Conservation (phyloP, 2,329 filamentous ascomycete genomes). For the Xylaria sp. region DNA sequence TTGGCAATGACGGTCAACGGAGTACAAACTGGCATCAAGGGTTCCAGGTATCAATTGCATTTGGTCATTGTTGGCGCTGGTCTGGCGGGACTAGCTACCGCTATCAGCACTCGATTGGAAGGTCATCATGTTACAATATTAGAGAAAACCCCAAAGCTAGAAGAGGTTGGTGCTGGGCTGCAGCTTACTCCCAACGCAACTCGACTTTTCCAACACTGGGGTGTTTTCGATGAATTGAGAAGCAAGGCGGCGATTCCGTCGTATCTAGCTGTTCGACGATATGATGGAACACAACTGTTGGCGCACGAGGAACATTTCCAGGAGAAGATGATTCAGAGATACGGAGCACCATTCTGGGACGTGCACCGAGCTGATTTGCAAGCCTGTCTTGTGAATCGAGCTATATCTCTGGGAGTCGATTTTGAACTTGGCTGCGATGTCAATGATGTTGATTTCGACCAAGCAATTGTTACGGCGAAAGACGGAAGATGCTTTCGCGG, state of each 20-base stretch:
- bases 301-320: conserved; percentile 36
- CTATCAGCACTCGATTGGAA: conserved; percentile 37
- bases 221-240: conserved; percentile 36
- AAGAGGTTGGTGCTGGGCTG: conserved; percentile 30
- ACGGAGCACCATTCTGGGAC: conserved; percentile 55
- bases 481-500: conserved; percentile 50
- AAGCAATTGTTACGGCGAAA: conserved; percentile 53
- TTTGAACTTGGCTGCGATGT: conserved; percentile 36
- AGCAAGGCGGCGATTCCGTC: conserved; percentile 33
- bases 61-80: conserved; percentile 39
- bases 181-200: conserved; percentile 39
- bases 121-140: conserved; percentile 37
- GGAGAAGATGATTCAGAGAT: conserved; percentile 35
- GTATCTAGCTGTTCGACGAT: conserved; percentile 38
- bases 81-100: conserved; percentile 38
- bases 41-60: conserved; percentile 26
- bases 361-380: conserved; percentile 55
- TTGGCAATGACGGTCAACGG: not conserved
- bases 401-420: conserved; percentile 34
- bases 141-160: conserved; percentile 35
- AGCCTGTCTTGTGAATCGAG: conserved; percentile 34
- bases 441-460: conserved; percentile 54
- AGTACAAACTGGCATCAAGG: not conserved
- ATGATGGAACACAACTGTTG: conserved; percentile 36
- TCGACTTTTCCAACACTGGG: conserved; percentile 37